These are phyloP conservation scores for Talaromyces sp. DNA, from an alignment of 2,329 filamentous ascomycete species.

Conservation along the genomic window DNA sequence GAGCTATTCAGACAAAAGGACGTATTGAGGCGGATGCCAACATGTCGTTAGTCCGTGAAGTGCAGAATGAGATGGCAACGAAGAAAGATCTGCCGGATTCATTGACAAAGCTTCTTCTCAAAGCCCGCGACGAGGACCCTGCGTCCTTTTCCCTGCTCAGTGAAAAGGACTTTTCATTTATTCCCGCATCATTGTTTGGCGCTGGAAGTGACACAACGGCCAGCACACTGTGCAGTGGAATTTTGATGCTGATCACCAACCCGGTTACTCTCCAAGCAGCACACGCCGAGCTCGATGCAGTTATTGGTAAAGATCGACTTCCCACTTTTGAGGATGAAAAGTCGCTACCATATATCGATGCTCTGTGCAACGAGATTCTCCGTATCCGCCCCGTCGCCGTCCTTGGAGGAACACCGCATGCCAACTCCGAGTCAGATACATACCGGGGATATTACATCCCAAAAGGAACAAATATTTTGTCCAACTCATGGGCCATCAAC, in stretches of 20 bases:
- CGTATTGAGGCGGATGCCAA: slow-evolving; percentile 25
- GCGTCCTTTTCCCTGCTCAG: slow-evolving; percentile 29
- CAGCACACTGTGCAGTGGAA: slow-evolving; percentile 30
- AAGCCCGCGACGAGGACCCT: slow-evolving; percentile 33
- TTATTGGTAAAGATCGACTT: slow-evolving; percentile 19
- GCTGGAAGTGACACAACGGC: slow-evolving; percentile 36
- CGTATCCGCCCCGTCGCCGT: slow-evolving; percentile 35
- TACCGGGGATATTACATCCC: slow-evolving; percentile 44
- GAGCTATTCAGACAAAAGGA: slow-evolving; percentile 14
- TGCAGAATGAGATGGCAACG: slow-evolving; percentile 27
- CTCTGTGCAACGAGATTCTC: slow-evolving; percentile 23
- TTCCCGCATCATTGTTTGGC: slow-evolving; percentile 34
- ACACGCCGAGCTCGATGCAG: slow-evolving; percentile 26
- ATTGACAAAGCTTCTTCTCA: slow-evolving; percentile 41
- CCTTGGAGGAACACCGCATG: slow-evolving; percentile 39
- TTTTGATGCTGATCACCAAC: slow-evolving; percentile 44
- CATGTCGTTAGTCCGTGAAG: slow-evolving; percentile 36
- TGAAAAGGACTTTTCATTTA: slow-evolving; percentile 41
- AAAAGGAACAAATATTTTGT: slow-evolving; percentile 37
- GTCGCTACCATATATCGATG: slow-evolving; percentile 23
- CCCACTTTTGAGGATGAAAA: slow-evolving; percentile 23
- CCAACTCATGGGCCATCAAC: slow-evolving; percentile 19
- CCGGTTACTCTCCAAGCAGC: slow-evolving; percentile 34
- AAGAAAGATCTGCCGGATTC: slow-evolving; percentile 33
- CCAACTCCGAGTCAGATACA: slow-evolving; percentile 39